phyloP scores from a whole-genome alignment of 2,329 filamentous ascomycete genomes.

The Hyphodiscus sp. region DNA sequence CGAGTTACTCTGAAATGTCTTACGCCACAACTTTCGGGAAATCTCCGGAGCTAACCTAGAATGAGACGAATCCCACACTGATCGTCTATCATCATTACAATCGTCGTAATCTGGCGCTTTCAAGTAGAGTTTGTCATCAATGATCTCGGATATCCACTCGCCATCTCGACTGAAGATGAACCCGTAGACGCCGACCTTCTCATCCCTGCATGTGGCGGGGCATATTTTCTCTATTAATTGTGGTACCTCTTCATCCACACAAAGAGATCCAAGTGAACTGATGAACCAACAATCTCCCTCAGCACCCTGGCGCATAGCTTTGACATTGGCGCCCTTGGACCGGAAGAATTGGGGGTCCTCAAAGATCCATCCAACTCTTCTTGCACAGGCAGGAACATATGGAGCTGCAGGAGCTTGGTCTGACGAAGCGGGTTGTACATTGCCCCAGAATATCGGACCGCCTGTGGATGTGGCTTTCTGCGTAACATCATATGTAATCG shows the following conservation, averaged over 20 bases:
- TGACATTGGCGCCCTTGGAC: conserved; percentile 61
- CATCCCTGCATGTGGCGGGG: conserved; percentile 15
- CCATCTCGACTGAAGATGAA: conserved; percentile 85
- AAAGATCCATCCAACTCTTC: conserved; percentile 69
- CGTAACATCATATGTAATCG: not conserved
- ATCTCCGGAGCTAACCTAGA: conserved; percentile 4
- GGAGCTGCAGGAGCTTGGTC: conserved; percentile 6
- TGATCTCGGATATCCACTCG: conserved; percentile 84
- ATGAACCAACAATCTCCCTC: conserved; percentile 85
- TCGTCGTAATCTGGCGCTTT: conserved; percentile 77
- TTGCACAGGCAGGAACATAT: conserved; percentile 32
- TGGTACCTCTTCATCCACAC: conserved; percentile 33
- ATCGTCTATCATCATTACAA: conserved; percentile 56
- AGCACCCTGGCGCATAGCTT: conserved; percentile 71
- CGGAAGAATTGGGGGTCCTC: conserved; percentile 71
- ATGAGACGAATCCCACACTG: conserved; percentile 12
- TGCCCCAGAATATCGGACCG: conserved; percentile 8
- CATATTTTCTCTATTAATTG: conserved; percentile 43
- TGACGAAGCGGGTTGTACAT: conserved; percentile 1
- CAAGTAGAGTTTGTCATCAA: conserved; percentile 85
- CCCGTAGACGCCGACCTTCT: conserved; percentile 74
- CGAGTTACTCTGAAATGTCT: conserved; percentile 46
- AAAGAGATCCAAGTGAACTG: conserved; percentile 70
- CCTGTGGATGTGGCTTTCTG: conserved; percentile 4
- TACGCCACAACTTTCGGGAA: conserved; percentile 43